Base-by-base conservation (phyloP, 139 green algal genomes). In the Ettlia oleoabundans region DNA sequence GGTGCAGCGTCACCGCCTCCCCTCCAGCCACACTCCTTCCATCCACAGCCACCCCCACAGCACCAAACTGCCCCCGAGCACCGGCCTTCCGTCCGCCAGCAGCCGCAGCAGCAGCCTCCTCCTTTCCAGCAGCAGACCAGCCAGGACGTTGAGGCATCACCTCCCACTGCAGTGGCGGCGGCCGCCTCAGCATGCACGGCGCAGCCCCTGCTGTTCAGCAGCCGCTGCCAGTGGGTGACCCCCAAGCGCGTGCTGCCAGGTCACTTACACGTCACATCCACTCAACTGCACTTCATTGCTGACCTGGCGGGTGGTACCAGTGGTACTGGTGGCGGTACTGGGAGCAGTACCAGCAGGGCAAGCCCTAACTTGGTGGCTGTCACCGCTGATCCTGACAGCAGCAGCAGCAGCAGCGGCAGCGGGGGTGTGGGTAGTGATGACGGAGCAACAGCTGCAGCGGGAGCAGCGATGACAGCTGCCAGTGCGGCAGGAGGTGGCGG, bases 181-280 rank as follows among this genome's bases (percentile, higher is more conserved):
- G 35, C 55, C 21, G 55, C 55, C 5, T 65, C 55, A n/a, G 55
- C 55, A 5, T 65, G 18, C 5, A 22, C 55, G 30, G 55, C 55
- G 18, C 18, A 65, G 55, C 18, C 55, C 18, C 55, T 87, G 6
- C 47, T 84, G 40, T 76, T 88, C n/a, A 82, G 61, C 13, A 55
- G 38, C 42, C 35, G 65, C 9, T 86, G 81, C 66, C 68, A 84
- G 66, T 82, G 86, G 51, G 82, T 91, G 6, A 83, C 70, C 9
- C 81, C 87, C 38, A 87, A 86, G 77, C 84, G 76, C n/a, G 72
- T 89, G n/a, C 43, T 87, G 35, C 33, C 72, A 2, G 87, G 87
- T 38, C 81, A 7, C 3, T 81, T 91, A 30, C 53, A 85, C 19
- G 53, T 91, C 28, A 85, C 78, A 0, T 4, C 82, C 30, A 53